Evolutionary conservation across 2,329 filamentous ascomycete species (phyloP), one percentile per base, ranked within the genome.

Genomic region (Mariannaea sp.): DNA sequence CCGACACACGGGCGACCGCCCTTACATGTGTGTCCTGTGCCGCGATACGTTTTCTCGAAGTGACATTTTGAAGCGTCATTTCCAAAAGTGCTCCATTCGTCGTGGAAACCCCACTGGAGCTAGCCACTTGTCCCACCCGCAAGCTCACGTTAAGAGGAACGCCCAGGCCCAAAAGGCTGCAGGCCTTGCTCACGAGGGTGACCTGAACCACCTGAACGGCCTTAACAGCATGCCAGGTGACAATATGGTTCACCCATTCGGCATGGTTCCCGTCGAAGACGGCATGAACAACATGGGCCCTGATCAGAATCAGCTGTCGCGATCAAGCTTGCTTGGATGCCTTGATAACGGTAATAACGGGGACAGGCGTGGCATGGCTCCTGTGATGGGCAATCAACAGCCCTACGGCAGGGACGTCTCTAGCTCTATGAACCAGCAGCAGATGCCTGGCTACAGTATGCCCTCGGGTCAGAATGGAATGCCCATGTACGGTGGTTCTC

Each of bases 41-140:
- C 92, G 94, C 73, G 94, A 97, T 75, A 97, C 92, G 27, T 99
- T 99, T 76, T 96, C 91, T 42, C 88, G 94, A 72, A 96, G 92
- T 80, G 94, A 99, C 71, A 97, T 99, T 62, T 79, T 99, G 68
- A 99, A 99, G 81, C 90, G 94, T 61, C 94, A 99, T 77, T 99
- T 97, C 77, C 92, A 97, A 75, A 99, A 99, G 80, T 99, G 94
- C 78, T 97, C 94, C 32, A 91, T 97, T 61, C 87, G 94, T 67
- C 88, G 94, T 70, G 94, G 94, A 53, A 97, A 97, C 75, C 93
- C 94, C 49, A 96, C 92, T 13, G 92, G 92, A 65, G 91, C 91
- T 59, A 96, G 90, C 69, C 94, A 99, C 77, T 76, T 99, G 73
- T 95, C 92, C 64, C 92, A 97, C 75, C 90, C 92, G 29, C 89